Conservation (phyloP, 148 eudicot species). For the Cornus suecica region DNA sequence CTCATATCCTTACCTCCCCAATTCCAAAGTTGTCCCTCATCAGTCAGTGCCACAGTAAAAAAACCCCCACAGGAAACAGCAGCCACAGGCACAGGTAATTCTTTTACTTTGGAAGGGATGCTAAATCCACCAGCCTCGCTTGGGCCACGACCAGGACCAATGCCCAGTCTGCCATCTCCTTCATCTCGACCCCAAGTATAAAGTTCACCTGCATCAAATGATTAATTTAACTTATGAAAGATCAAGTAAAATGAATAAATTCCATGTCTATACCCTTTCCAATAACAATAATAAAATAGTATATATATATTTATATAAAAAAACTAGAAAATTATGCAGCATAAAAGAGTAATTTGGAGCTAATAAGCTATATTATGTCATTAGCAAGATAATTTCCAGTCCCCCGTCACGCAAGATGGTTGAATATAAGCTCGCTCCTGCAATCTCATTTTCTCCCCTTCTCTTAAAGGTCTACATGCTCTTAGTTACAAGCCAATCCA, state of each 20-base stretch:
- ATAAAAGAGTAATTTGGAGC: not conserved
- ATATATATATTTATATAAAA: no score
- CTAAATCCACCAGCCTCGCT: slow-evolving; percentile 84
- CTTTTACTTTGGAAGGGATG: slow-evolving; percentile 72
- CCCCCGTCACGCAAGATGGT: no score
- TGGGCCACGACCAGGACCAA: slow-evolving; percentile 96
- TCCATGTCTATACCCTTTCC: not conserved
- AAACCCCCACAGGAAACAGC: slow-evolving; percentile 96
- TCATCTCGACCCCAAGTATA: slow-evolving; percentile 99
- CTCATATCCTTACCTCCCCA: slow-evolving; percentile 75
- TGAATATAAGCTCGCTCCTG: no score
- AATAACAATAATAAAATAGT: no score
- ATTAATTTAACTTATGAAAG: not conserved
- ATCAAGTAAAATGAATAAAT: not conserved
- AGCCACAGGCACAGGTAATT: slow-evolving; percentile 61
- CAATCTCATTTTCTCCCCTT: no score
- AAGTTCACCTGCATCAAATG: slow-evolving; percentile 51
- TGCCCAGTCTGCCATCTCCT: slow-evolving; percentile 97
- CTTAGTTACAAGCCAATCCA: slow-evolving; percentile 2
- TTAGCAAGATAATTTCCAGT: not conserved
- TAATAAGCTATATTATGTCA: not conserved
- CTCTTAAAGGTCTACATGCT: no score
- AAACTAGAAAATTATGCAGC: not conserved
- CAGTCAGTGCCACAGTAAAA: slow-evolving; percentile 80
- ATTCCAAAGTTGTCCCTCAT: slow-evolving; percentile 82